Conservation (phyloP, 75 land plant species). For the Sequoiadendron giganteum region DNA sequence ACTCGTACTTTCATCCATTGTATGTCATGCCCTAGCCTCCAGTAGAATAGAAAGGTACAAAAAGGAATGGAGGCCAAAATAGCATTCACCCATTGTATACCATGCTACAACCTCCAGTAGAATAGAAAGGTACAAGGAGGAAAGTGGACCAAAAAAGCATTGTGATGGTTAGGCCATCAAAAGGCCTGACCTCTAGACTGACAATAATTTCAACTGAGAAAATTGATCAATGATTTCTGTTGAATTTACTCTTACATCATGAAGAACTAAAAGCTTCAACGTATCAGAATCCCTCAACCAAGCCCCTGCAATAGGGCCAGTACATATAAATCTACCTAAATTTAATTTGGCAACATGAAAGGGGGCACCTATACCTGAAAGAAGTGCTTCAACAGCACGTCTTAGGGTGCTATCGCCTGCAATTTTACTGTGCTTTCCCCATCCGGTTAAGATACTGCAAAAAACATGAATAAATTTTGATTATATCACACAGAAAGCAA, state of each 20-base stretch:
- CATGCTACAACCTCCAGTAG: neutral
- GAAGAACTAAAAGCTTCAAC: conserved; percentile 64
- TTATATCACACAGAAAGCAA: neutral
- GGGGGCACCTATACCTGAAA: conserved; percentile 76
- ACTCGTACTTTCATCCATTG: neutral
- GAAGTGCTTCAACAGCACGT: conserved; percentile 71
- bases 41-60: neutral
- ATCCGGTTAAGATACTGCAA: conserved; percentile 94
- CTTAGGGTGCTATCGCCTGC: conserved; percentile 82
- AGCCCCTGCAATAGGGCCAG: conserved; percentile 64
- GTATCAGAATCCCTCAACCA: conserved; percentile 83
- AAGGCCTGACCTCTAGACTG: neutral
- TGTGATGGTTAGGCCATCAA: neutral
- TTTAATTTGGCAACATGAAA: conserved; percentile 77
- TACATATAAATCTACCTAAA: conserved; percentile 77
- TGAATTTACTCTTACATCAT: conserved; percentile 45
- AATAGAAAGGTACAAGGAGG: too few species aligned
- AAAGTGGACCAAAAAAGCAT: neutral
- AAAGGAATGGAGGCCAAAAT: too few species aligned
- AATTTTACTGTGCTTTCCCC: conserved; percentile 99
- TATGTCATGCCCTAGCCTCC: neutral
- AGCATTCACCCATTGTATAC: too few species aligned
- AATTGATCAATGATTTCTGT: neutral
- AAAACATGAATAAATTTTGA: neutral
- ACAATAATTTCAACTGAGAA: neutral